phyloP scores from a whole-genome alignment of 2,329 filamentous ascomycete species.

The Zarea fungicola region DNA sequence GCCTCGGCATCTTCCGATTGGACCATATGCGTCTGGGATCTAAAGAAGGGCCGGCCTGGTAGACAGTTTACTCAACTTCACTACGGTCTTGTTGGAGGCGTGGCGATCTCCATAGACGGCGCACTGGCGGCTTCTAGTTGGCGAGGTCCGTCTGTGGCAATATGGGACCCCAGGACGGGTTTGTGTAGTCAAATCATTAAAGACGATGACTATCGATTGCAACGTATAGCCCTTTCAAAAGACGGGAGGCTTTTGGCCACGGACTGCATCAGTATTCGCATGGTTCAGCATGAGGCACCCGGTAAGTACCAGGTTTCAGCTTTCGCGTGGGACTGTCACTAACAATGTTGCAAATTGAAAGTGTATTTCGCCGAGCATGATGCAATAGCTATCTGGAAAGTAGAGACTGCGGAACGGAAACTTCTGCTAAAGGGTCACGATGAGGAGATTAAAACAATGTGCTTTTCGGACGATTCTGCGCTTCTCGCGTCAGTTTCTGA shows the following conservation, averaged over 20 bases:
- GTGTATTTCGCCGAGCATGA: neutral
- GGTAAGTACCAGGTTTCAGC: neutral
- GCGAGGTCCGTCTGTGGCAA: neutral
- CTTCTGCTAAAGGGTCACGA: conserved; percentile 16
- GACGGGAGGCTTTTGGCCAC: neutral
- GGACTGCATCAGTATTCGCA: neutral
- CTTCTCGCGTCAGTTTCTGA: conserved; percentile 10
- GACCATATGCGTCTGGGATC: conserved; percentile 15
- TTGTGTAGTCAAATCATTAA: neutral
- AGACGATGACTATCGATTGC: neutral
- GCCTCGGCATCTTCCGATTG: conserved; percentile 14
- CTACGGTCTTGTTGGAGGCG: neutral
- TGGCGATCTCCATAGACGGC: neutral
- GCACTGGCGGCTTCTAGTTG: neutral
- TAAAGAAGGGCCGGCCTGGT: neutral
- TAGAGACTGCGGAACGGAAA: neutral
- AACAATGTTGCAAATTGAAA: neutral
- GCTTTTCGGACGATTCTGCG: conserved; percentile 10
- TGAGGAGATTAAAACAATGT: conserved; percentile 8
- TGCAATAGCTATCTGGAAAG: neutral
- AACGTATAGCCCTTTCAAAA: neutral
- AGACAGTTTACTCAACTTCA: neutral
- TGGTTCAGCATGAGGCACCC: neutral
- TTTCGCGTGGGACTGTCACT: neutral
- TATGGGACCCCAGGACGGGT: neutral